These are phyloP conservation scores for Triticum monococcum DNA, from an alignment of 176 grass and related monocot genomes.

Conservation along the genomic window DNA sequence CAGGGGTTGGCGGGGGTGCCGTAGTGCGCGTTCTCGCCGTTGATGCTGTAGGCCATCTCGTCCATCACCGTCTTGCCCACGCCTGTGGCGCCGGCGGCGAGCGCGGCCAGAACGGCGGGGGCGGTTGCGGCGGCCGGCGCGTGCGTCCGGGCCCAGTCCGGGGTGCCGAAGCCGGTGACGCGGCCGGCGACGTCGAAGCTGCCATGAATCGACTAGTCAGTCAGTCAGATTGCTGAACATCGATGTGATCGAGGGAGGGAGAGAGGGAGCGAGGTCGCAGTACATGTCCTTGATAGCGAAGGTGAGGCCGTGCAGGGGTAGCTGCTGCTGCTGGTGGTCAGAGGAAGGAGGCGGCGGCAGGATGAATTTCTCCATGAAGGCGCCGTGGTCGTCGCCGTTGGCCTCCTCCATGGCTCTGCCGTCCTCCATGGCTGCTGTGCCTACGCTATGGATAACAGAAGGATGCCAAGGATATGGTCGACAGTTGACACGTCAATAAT, in stretches of 20 bases:
- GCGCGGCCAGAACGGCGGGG: conserved; percentile 58
- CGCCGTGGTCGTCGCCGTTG: neutral
- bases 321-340: neutral
- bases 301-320: neutral
- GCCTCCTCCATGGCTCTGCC: neutral
- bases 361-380: conserved; percentile 14
- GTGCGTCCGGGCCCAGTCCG: neutral
- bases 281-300: conserved; percentile 26
- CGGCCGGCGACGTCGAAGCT: too few relatives aligned
- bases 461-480: too few relatives aligned
- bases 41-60: neutral
- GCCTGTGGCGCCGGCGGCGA: conserved; percentile 50
- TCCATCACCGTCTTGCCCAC: conserved; percentile 9
- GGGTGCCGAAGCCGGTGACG: too few relatives aligned
- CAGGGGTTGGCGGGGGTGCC: too few relatives aligned
- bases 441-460: too few relatives aligned
- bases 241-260: neutral
- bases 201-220: too few relatives aligned
- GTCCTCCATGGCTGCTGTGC: too few relatives aligned
- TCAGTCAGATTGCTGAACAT: too few relatives aligned
- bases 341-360: neutral
- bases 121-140: conserved; percentile 64
- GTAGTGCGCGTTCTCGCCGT: too few relatives aligned
- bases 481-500: too few relatives aligned
- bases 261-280: neutral